Evolutionary conservation across 1,139 yeast species (phyloP).

Genomic region (Debaryomycetaceae sp.): DNA sequence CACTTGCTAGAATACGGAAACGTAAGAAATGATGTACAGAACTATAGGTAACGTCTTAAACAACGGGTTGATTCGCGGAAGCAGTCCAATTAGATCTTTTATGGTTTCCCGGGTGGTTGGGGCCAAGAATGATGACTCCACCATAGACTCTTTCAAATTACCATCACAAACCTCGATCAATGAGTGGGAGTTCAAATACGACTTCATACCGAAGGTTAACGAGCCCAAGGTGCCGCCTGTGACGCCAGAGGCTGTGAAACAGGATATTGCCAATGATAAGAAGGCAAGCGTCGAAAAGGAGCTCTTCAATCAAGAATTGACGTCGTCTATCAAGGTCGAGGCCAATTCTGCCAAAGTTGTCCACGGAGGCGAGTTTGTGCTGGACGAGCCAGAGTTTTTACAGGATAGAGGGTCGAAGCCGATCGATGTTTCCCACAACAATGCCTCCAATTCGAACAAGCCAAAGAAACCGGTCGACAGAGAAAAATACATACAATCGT

Average conservation of each 20-base stretch:
- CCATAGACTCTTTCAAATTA: constrained; percentile 42
- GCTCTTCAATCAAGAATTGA: constrained; percentile 32
- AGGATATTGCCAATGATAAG: constrained; percentile 43
- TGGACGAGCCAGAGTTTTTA: constrained; percentile 36
- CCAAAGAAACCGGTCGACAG: constrained; percentile 35
- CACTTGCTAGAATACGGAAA: no score
- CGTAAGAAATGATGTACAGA: background rate
- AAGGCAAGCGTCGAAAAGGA: constrained; percentile 42
- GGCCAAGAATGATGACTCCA: constrained; percentile 44
- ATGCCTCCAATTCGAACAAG: constrained; percentile 7
- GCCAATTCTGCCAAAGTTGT: constrained; percentile 41
- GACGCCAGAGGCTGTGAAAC: constrained; percentile 48
- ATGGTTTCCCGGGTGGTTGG: background rate
- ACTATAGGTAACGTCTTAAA: background rate
- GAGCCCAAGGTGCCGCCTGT: constrained; percentile 53
- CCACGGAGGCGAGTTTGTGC: constrained; percentile 44
- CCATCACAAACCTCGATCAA: constrained; percentile 48
- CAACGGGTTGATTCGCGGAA: background rate
- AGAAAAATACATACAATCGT: constrained; percentile 41
- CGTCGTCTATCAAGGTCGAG: constrained; percentile 42
- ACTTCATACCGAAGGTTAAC: constrained; percentile 40
- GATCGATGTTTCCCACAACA: constrained; percentile 12
- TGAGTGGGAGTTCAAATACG: constrained; percentile 53
- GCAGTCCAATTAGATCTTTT: background rate
- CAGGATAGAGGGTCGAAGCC: constrained; percentile 36